A percentile compares a stretch with the other conserved stretches of the same genome.
Conservation (phyloP, 2,329 filamentous ascomycete species). For the Trichoderma simmonsii region DNA sequence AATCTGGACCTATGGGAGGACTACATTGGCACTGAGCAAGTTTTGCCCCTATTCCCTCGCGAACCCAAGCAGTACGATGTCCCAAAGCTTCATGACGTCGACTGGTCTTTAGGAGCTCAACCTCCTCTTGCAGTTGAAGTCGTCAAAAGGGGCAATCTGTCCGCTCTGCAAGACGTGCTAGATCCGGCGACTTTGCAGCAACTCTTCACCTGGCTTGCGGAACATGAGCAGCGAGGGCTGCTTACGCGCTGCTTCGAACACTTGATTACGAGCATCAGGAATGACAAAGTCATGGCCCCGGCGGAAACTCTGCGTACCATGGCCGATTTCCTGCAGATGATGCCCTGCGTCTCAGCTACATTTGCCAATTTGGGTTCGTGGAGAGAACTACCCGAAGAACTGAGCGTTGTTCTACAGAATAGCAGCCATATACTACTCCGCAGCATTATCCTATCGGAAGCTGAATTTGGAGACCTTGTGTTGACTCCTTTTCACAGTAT, state of each 20-base stretch:
- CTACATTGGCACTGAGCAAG: conserved; percentile 37
- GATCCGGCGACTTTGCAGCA: neutral
- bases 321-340: neutral
- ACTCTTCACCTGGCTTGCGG: conserved; percentile 7
- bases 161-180: conserved; percentile 14
- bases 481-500: conserved; percentile 17
- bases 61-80: conserved; percentile 32
- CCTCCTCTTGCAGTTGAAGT: conserved; percentile 10
- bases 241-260: conserved; percentile 9
- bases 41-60: conserved; percentile 36
- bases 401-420: conserved; percentile 9
- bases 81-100: conserved; percentile 28
- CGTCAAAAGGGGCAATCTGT: neutral
- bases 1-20: conserved; percentile 40
- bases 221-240: neutral
- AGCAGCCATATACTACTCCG: conserved; percentile 1
- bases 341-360: neutral
- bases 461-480: conserved; percentile 13
- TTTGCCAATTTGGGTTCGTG: conserved; percentile 2
- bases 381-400: neutral
- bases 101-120: neutral
- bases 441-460: conserved; percentile 12
- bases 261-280: conserved; percentile 5
- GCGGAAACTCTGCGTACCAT: neutral
- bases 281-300: conserved; percentile 5